phyloP scores from a whole-genome alignment of 176 grass and related monocot genomes.

The Oryza glumipatula region DNA sequence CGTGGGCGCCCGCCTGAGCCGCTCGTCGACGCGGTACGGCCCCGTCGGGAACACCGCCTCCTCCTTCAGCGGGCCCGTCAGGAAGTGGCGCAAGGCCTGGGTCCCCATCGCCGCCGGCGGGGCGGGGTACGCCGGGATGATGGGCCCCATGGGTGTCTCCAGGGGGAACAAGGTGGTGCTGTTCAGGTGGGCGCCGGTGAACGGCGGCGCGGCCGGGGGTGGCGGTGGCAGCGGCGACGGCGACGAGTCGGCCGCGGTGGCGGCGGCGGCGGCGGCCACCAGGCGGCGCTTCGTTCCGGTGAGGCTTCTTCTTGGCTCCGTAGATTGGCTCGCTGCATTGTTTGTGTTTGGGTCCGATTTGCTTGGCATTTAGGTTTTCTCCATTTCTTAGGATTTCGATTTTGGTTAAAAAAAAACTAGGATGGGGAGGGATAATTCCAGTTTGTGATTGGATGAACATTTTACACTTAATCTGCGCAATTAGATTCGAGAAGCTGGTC shows the following conservation, averaged over 20 bases:
- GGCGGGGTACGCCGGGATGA: neutral
- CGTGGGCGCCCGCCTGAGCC: constrained; percentile 56
- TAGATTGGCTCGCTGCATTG: neutral
- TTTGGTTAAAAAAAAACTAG: neutral
- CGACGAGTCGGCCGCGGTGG: constrained; percentile 12
- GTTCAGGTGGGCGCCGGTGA: constrained; percentile 78
- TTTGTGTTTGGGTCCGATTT: neutral
- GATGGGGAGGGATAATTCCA: neutral
- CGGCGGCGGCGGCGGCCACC: constrained; percentile 15
- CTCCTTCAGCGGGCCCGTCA: constrained; percentile 70
- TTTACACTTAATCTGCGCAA: neutral
- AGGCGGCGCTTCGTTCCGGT: constrained; percentile 80
- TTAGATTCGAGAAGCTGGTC: neutral
- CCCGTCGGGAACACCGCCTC: constrained; percentile 51
- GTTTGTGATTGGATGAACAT: neutral
- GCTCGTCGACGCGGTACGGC: constrained; percentile 80
- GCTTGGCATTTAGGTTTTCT: neutral
- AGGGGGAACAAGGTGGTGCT: constrained; percentile 50
- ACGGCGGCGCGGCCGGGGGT: constrained; percentile 17
- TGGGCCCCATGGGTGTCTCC: constrained; percentile 6
- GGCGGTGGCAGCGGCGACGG: neutral
- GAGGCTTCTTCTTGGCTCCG: neutral
- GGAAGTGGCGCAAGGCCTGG: constrained; percentile 87
- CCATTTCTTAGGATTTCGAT: neutral
- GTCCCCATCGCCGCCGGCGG: constrained; percentile 50